Evolutionary conservation across 768 basidiomycete genomes (phyloP).

Genomic region (Xanthoconium stramineum): DNA sequence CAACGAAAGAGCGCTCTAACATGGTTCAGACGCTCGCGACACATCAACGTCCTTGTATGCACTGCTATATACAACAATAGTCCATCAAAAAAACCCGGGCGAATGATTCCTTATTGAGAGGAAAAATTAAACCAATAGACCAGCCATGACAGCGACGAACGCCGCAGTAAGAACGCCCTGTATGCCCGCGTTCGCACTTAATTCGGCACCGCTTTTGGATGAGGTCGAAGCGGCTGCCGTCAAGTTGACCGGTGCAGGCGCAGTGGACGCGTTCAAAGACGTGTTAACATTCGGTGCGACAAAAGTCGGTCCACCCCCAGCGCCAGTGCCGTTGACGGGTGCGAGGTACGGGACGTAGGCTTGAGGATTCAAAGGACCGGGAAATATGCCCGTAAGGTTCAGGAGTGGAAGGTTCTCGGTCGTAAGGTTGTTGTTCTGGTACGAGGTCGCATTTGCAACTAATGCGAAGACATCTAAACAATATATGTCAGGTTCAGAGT

Average conservation of each 20-base stretch:
- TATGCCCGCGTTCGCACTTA: not conserved
- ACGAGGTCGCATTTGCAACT: slow-evolving; percentile 46
- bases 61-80: not conserved
- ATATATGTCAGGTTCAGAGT: not conserved
- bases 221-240: slow-evolving; percentile 17
- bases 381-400: slow-evolving; percentile 40
- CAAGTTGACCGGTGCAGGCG: slow-evolving; percentile 42
- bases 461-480: slow-evolving; percentile 48
- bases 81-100: not conserved
- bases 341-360: slow-evolving; percentile 44
- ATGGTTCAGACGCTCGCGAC: not conserved
- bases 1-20: too few species aligned
- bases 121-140: slow-evolving; percentile 10
- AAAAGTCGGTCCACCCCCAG: slow-evolving; percentile 43
- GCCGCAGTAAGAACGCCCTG: slow-evolving; percentile 7
- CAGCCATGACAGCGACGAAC: slow-evolving; percentile 1
- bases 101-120: not conserved
- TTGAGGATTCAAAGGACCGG: slow-evolving; percentile 42
- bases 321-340: slow-evolving; percentile 38
- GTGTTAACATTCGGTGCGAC: slow-evolving; percentile 33
- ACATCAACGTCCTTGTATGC: not conserved
- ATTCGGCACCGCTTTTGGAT: not conserved
- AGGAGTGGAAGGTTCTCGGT: slow-evolving; percentile 29
- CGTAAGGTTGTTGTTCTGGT: slow-evolving; percentile 37
- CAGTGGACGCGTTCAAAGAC: slow-evolving; percentile 31